A percentile compares a stretch with the other conserved stretches of the same genome.
Evolutionary conservation across 2,329 filamentous ascomycete genomes (phyloP).

Genomic region (Botrytis hyacinthi): DNA sequence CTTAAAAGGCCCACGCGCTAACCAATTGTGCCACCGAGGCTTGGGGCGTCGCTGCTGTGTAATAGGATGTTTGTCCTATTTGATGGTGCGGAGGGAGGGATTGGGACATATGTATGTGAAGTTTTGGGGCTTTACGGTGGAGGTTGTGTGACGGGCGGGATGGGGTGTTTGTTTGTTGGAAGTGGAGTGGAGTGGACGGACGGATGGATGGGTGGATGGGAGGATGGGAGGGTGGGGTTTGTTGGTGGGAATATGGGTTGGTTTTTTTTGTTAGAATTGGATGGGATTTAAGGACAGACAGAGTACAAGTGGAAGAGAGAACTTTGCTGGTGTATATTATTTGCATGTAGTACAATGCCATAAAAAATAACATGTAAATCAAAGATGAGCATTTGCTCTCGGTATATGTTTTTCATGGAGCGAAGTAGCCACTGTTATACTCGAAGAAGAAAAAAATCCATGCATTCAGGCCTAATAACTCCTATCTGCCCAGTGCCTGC

Average conservation of each 20-base stretch:
- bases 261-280: background rate
- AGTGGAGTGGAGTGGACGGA: background rate
- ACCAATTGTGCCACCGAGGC: slow-evolving; percentile 21
- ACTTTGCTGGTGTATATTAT: background rate
- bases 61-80: background rate
- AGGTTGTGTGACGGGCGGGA: background rate
- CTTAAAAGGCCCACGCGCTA: slow-evolving; percentile 22
- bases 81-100: accelerated
- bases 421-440: too few relatives aligned
- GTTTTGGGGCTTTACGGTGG: background rate
- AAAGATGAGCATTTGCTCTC: background rate
- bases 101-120: accelerated
- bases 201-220: background rate
- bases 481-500: background rate
- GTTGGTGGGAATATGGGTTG: background rate
- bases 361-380: background rate
- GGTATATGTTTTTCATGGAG: background rate
- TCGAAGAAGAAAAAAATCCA: background rate
- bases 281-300: background rate
- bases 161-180: background rate
- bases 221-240: background rate
- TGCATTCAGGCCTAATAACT: background rate
- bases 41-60: too few relatives aligned
- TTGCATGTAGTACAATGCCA: too few relatives aligned
- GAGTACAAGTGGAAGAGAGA: background rate